Conservation (phyloP, 768 basidiomycete species). For the Multifurca ochricompacta region DNA sequence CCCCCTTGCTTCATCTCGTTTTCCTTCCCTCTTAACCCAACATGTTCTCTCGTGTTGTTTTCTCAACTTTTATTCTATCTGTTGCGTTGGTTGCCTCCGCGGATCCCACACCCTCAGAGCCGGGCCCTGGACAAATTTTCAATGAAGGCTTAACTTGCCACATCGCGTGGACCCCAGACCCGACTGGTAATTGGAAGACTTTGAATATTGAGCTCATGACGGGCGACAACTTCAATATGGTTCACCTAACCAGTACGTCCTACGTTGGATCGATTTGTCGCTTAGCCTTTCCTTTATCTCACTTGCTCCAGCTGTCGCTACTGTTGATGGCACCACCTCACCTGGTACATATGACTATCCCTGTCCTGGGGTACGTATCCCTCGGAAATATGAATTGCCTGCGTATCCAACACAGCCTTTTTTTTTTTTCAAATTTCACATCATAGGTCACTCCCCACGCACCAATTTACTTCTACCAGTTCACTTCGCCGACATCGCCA, state of each 20-base stretch:
- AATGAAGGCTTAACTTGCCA: conserved; percentile 48
- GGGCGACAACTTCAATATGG: conserved; percentile 63
- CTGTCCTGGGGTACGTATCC: conserved; percentile 54
- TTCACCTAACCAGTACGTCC: conserved; percentile 53
- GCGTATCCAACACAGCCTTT: not conserved
- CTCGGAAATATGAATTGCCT: not conserved
- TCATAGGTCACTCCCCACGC: conserved; percentile 53
- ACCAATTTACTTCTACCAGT: conserved; percentile 77
- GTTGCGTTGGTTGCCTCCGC: conserved; percentile 34
- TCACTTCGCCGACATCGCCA: conserved; percentile 38
- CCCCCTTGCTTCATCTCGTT: not conserved
- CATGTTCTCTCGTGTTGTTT: conserved; percentile 13
- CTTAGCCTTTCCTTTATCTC: not conserved
- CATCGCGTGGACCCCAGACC: conserved; percentile 53
- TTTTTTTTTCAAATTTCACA: not conserved
- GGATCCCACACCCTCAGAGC: conserved; percentile 49
- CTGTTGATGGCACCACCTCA: conserved; percentile 52
- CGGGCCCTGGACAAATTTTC: conserved; percentile 52
- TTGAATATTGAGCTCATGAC: conserved; percentile 80
- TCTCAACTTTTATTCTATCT: conserved; percentile 18
- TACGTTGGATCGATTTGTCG: not conserved
- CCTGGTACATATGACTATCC: conserved; percentile 42
- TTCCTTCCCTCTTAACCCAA: too few relatives aligned
- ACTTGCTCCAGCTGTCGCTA: conserved; percentile 47
- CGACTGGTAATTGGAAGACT: conserved; percentile 53